A percentile compares a stretch with the other conserved stretches of the same genome.
Evolutionary conservation across 179 eudicot genomes (phyloP).

Genomic region (Silene noctiflora): DNA sequence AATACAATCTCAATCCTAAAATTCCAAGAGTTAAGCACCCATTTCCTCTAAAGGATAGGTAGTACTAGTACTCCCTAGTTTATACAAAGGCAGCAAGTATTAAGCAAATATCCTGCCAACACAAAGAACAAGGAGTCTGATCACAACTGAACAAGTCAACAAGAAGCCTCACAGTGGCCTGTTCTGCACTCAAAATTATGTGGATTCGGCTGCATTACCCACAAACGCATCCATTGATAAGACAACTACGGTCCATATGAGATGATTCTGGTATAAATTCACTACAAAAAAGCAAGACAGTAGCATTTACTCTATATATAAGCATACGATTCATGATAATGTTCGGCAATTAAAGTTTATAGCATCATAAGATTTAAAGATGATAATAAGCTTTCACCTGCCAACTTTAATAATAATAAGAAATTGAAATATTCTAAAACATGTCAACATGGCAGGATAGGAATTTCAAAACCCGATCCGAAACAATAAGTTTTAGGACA

Average conservation of each 20-base stretch:
- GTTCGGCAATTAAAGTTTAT: background rate
- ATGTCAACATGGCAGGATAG: constrained; percentile 1
- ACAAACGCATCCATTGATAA: constrained; percentile 9
- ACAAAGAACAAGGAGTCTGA: background rate
- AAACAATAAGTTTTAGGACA: too few relatives aligned
- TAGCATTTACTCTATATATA: background rate
- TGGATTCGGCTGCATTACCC: constrained; percentile 2
- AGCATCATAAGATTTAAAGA: background rate
- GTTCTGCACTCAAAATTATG: constrained; percentile 6
- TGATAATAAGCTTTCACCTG: constrained; percentile 1
- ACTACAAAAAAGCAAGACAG: background rate
- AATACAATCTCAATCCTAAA: too few relatives aligned
- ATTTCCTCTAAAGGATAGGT: too few relatives aligned
- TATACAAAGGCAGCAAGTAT: too few relatives aligned
- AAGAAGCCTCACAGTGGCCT: constrained; percentile 8
- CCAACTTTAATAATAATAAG: background rate
- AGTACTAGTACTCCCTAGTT: too few relatives aligned
- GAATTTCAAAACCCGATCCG: background rate
- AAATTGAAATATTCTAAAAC: constrained; percentile 5
- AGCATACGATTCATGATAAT: constrained; percentile 22
- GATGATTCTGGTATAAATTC: background rate
- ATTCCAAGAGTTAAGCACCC: too few relatives aligned
- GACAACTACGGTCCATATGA: constrained; percentile 8
- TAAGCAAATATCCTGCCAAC: too few relatives aligned
- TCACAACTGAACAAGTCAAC: background rate